These are phyloP conservation scores for Penicillium sp. DNA, from an alignment of 2,329 filamentous ascomycete genomes.

Conservation along the genomic window DNA sequence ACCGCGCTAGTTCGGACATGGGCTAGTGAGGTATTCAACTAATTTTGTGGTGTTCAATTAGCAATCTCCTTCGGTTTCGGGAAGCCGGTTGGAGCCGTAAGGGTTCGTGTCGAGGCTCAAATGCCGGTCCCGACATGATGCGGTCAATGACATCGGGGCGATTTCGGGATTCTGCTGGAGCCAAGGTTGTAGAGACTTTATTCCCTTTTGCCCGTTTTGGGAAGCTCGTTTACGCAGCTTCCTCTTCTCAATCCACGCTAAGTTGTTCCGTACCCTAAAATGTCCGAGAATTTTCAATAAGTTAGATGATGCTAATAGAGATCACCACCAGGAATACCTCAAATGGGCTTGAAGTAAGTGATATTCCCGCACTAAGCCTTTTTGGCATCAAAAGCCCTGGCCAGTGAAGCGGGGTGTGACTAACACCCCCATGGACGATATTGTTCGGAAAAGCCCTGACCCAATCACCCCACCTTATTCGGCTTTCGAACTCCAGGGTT, in stretches of 20 bases:
- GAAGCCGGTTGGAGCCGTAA: background rate
- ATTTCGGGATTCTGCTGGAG: background rate
- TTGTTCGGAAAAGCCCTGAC: background rate
- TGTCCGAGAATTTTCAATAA: background rate
- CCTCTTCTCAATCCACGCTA: background rate
- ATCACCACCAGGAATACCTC: background rate
- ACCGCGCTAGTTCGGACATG: too few relatives aligned
- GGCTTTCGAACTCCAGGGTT: background rate
- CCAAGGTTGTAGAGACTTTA: background rate
- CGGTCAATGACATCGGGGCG: background rate
- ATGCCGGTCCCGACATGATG: background rate
- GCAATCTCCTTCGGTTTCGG: background rate
- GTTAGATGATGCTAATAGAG: background rate
- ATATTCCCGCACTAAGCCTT: background rate
- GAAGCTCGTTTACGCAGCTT: background rate
- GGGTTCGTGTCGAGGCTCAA: background rate
- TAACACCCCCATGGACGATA: background rate
- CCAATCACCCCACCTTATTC: background rate
- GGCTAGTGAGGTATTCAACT: too few relatives aligned
- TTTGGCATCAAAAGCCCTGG: background rate
- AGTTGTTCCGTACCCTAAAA: background rate
- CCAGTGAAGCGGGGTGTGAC: background rate
- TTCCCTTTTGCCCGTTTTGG: too few relatives aligned
- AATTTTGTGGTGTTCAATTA: too few relatives aligned
- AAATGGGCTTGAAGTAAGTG: background rate